Evolutionary conservation across 2,329 filamentous ascomycete genomes (phyloP), one percentile per base, ranked within the genome.

Genomic region (Colletotrichum graminicola): DNA sequence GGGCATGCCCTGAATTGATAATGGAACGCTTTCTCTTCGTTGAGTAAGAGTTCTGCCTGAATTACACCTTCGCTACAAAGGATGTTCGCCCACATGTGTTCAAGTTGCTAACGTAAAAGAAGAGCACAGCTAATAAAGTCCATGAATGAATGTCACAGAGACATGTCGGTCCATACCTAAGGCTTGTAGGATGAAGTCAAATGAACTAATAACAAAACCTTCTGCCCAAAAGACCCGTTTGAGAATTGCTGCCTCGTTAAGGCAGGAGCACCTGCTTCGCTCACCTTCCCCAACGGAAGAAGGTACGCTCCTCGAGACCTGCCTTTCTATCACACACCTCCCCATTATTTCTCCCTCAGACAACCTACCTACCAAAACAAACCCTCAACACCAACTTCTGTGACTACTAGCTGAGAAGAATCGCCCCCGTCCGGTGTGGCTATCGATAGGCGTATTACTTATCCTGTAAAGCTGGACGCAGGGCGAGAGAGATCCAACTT

Each of bases 141-240:
- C 14, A 49, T 26, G 3, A 16, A 26, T 26, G 12, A 4, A 14
- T 18, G 47, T 3, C 23, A 16, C 2, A 26, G 6, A 51, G 5
- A 26, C 3, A 29, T 51, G 1, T 4, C 43, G 5, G 14, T 1
- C 12, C 2, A 26, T 29, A 18, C 2, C 10, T 1, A 4, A 8
- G 4, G 2, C 8, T 51, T 8, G 23, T 51, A 16, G 14, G 1
- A 49, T 23, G 12, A 23, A 51, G 2, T 18, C 47, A 29, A 29
- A 51, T 16, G 6, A 8, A 16, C 11, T 5, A 3, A 26, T 29
- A 8, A 16, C 3, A 0, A 26, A 26, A 12, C 14, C 0, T 18
- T 18, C 5, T 51, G 26, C 14, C 18, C 12, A 51, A 26, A 18
- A 51, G 23, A 18, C 47, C 6, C 47, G 23, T 14, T 16, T 8